Evolutionary conservation across 1,139 yeast species (phyloP), one percentile per base, ranked within the genome.

Genomic region (Zygoascus meyerae): DNA sequence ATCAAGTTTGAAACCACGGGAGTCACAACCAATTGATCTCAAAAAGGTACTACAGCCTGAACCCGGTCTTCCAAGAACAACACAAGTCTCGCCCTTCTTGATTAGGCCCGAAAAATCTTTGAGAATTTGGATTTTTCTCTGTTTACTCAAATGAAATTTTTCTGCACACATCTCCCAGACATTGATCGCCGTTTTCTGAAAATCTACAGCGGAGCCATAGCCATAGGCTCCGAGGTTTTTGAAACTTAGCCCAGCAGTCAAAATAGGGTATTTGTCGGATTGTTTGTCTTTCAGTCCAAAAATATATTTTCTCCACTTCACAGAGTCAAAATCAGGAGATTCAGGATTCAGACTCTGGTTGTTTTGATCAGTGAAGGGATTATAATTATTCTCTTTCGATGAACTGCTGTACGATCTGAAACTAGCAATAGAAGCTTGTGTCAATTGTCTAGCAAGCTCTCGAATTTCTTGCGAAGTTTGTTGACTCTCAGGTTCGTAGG

Each of bases 181-280:
- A 26, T 42, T 29, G 17, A 34, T 29, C 5, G 38, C 81, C 1
- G 89, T 85, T 17, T 84, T 71, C 64, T 86, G 95, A 65, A 83
- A 87, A 58, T 85, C 92, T 2, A 89, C 77, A 59, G 83, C 94
- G 2, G 83, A 72, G 7, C 92, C 89, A 49, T 75, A 74, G 50
- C 95, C 96, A 53, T 72, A 76, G 1, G 90, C 94, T 47, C 84
- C 68, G 53, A 87, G 68, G 56, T 84, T 67, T 50, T 76, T 74
- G 72, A 81, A 87, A 2, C 83, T 74, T 34, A 87, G 70, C 10
- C 95, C 95, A 55, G 26, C 56, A 44, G 45, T 52, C 17, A 40
- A 52, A 33, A 35, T 52, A 44, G 38, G 54, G 45, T 41, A 54
- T 37, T 47, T 45, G 32, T 46, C 55, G 36, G 51, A 53, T 39